Conservation (phyloP, 345 rosid species). For the Eucalyptus marginata region DNA sequence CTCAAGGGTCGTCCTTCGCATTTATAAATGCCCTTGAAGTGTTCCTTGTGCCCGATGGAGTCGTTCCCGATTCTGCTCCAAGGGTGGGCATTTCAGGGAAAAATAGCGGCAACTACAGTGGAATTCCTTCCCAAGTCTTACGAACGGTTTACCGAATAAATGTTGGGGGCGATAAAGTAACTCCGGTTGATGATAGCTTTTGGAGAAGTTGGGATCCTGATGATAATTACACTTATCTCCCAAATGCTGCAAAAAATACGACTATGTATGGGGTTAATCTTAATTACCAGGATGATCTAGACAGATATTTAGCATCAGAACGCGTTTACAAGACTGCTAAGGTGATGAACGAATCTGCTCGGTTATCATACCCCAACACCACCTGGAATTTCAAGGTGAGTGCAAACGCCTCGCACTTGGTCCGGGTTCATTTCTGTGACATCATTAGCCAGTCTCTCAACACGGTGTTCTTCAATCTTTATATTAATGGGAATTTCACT, state of each 20-base stretch:
- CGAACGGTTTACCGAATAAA: conserved; percentile 23
- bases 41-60: conserved; percentile 11
- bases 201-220: conserved; percentile 36
- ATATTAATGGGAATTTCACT: conserved; percentile 3
- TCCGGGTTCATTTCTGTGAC: conserved; percentile 54
- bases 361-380: background rate
- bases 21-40: conserved; percentile 59
- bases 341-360: background rate
- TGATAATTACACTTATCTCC: background rate
- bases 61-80: background rate
- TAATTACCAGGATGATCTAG: background rate
- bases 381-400: conserved; percentile 37
- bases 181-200: conserved; percentile 14
- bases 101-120: background rate
- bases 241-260: background rate
- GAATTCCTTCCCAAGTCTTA: conserved; percentile 4
- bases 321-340: conserved; percentile 30
- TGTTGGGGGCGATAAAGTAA: conserved; percentile 20
- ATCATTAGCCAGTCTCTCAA: background rate
- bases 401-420: conserved; percentile 15
- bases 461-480: conserved; percentile 8
- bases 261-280: rapidly evolving
- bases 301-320: conserved; percentile 1
- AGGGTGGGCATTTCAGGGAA: background rate
- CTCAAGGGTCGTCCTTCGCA: conserved; percentile 25